Evolutionary conservation across 331 rosid genomes (phyloP).

Genomic region (Malus hybrid): DNA sequence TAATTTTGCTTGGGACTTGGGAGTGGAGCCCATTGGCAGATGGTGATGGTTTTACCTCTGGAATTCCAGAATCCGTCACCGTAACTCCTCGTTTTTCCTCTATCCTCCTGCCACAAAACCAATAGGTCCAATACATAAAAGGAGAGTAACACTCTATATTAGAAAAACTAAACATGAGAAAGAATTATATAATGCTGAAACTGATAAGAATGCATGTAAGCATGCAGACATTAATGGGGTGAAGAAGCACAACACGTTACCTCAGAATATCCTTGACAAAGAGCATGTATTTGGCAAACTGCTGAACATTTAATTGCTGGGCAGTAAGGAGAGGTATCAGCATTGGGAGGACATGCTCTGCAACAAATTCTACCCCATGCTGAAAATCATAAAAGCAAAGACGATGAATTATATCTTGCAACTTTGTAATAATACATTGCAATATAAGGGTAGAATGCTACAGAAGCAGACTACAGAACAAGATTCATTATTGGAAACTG

Average conservation of each 20-base stretch:
- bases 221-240: background rate
- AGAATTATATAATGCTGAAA: background rate
- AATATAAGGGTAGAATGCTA: background rate
- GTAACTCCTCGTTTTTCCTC: slow-evolving; percentile 94
- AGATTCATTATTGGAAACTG: background rate
- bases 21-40: slow-evolving; percentile 45
- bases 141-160: background rate
- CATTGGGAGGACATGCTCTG: slow-evolving; percentile 94
- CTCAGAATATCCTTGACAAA: slow-evolving; percentile 94
- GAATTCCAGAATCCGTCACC: slow-evolving; percentile 66
- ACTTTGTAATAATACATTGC: background rate
- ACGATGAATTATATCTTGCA: slow-evolving; percentile 1
- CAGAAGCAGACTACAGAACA: background rate
- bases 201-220: background rate
- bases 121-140: background rate
- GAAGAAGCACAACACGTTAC: slow-evolving; percentile 23
- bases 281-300: slow-evolving; percentile 97
- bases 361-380: slow-evolving; percentile 90
- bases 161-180: background rate
- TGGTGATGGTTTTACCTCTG: slow-evolving; percentile 51
- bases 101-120: slow-evolving; percentile 54
- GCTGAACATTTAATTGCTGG: slow-evolving; percentile 93
- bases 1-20: slow-evolving; percentile 38
- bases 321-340: slow-evolving; percentile 78
- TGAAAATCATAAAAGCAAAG: slow-evolving; percentile 35